Conservation (phyloP, 1,284 basidiomycete species). For the Sanghuangporus baumii region DNA sequence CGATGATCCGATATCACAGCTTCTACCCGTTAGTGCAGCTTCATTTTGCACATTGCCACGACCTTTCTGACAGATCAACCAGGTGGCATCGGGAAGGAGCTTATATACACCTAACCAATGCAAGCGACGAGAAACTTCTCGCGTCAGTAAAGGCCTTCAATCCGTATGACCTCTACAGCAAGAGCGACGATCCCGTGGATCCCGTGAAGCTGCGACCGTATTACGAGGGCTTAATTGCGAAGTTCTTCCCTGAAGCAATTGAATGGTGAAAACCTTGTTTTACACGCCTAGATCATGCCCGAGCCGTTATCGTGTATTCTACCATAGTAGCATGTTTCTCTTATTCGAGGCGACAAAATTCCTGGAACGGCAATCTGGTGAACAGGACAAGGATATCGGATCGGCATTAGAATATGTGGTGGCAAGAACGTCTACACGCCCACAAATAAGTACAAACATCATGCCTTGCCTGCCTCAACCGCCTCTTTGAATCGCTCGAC, state of each 20-base stretch:
- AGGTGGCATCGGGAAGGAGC: slow-evolving; percentile 86
- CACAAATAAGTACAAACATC: neutral
- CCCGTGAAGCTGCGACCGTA: slow-evolving; percentile 69
- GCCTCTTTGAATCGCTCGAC: slow-evolving; percentile 36
- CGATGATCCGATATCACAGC: slow-evolving; percentile 92
- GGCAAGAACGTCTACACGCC: no score
- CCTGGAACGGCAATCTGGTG: neutral
- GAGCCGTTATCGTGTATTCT: neutral
- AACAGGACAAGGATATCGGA: neutral
- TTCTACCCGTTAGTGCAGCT: slow-evolving; percentile 70
- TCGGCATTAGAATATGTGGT: no score
- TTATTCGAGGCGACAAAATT: neutral
- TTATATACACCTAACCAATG: slow-evolving; percentile 72
- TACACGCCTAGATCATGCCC: no score
- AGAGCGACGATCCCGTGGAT: slow-evolving; percentile 72
- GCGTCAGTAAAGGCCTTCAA: slow-evolving; percentile 76
- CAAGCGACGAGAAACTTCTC: slow-evolving; percentile 56
- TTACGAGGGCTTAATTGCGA: slow-evolving; percentile 75
- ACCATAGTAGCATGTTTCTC: neutral
- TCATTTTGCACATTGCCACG: no score
- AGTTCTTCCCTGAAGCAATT: slow-evolving; percentile 77
- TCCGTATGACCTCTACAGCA: slow-evolving; percentile 90
- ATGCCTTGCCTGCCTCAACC: slow-evolving; percentile 24
- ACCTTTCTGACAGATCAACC: slow-evolving; percentile 45
- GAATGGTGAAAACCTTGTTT: slow-evolving; percentile 56